phyloP scores from a whole-genome alignment of 2,329 filamentous ascomycete genomes.

The Lasiodiplodia theobromae region DNA sequence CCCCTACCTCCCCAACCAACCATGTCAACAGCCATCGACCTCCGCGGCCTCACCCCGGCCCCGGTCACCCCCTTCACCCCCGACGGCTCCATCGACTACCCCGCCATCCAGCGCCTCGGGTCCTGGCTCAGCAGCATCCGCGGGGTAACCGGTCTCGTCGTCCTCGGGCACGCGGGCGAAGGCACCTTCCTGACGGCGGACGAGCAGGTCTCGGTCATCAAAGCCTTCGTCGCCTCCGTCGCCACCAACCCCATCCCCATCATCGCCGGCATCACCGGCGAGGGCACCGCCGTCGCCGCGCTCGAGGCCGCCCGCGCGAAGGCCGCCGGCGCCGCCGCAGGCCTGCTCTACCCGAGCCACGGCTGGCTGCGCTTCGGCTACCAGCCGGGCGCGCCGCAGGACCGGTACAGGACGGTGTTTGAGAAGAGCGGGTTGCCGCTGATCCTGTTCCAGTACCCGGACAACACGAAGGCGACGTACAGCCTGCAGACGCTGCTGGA shows the following conservation, averaged over 20 bases:
- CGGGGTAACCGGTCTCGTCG: conserved; percentile 61
- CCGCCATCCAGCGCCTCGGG: conserved; percentile 60
- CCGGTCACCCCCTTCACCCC: conserved; percentile 61
- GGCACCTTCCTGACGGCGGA: conserved; percentile 61
- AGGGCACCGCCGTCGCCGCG: conserved; percentile 61
- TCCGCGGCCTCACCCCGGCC: conserved; percentile 59
- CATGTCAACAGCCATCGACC: conserved; percentile 45
- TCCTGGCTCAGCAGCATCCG: conserved; percentile 61
- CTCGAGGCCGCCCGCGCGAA: conserved; percentile 60
- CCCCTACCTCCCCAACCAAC: neutral
- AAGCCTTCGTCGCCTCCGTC: conserved; percentile 61
- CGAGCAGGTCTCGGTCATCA: conserved; percentile 59
- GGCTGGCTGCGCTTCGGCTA: conserved; percentile 65
- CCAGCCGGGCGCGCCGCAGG: conserved; percentile 60
- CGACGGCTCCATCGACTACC: conserved; percentile 58
- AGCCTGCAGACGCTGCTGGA: conserved; percentile 61
- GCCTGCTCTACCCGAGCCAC: conserved; percentile 61
- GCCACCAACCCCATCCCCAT: conserved; percentile 54
- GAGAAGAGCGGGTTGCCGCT: conserved; percentile 59
- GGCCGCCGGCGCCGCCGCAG: conserved; percentile 59
- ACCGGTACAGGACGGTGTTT: conserved; percentile 59
- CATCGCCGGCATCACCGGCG: conserved; percentile 61
- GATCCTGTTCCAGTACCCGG: conserved; percentile 63
- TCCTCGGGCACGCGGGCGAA: conserved; percentile 63
- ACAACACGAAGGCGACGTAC: conserved; percentile 62